Evolutionary conservation across 225 moss, liverwort and hornwort genomes (phyloP), one percentile per base, ranked within the genome.

Genomic region (Pleurozium schreberi): DNA sequence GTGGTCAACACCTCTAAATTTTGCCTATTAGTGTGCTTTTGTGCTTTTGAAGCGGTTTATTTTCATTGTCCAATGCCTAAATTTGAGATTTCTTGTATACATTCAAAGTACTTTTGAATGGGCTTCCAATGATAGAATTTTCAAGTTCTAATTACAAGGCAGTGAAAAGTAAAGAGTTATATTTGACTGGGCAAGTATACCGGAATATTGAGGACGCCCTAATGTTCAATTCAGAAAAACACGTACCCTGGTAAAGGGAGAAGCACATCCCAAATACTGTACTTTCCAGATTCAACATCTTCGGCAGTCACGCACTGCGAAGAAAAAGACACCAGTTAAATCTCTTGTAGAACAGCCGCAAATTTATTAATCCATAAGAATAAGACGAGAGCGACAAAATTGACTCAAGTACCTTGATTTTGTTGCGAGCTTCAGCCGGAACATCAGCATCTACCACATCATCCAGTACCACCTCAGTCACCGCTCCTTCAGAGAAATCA

Each of bases 161-260:
- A 58, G 59, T 18, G 42, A 59, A 80, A 59, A 80, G 40, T 80
- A 3, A 1, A 27, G 40, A 40, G 42, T 59, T 59, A 19, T 30
- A 42, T 30, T 59, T 80, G 42, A 18, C 30, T 30, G 30, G 59
- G 30, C 79, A 80, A 42, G 80, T 12, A 59, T 80, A 30, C 42
- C 30, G 42, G 42, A 59, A 59, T 80, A 59, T 40, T 80, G 59
- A 59, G 59, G 59, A 42, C 30, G 42, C 80, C 42, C 42, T 45
- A 61, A 77, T 36, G n/a, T 81, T 88, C 82, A 74, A 87, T 42
- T 68, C 40, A 83, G 76, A 78, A 81, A 85, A 78, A 66, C 71
- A 92, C 88, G 91, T 90, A 98, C 98, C 99, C 97, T 88, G 99
- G 97, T 89, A 99, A 91, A 45, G 99, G 99, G 62, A 99, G 95